Conservation (phyloP, 1,284 basidiomycete species). For the Chondrostereum purpureum region DNA sequence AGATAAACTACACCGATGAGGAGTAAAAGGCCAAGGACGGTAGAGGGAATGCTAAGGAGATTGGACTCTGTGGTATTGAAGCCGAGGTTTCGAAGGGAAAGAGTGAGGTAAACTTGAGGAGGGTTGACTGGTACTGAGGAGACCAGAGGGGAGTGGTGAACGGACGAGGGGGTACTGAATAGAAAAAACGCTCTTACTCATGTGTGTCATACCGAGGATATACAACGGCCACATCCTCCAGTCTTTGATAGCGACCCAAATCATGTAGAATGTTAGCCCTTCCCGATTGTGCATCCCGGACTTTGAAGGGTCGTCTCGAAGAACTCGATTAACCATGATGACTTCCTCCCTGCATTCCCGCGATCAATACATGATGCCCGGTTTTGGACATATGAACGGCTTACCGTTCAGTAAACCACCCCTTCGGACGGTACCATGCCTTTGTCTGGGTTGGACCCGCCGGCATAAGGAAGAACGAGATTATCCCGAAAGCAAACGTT, state of each 20-base stretch:
- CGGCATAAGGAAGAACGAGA: conserved; percentile 66
- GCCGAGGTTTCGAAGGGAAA: conserved; percentile 47
- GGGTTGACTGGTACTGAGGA: conserved; percentile 39
- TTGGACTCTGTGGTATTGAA: conserved; percentile 48
- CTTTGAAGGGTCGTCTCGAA: conserved; percentile 69
- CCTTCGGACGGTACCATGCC: conserved; percentile 58
- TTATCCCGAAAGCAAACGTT: conserved; percentile 51
- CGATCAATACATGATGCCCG: not conserved
- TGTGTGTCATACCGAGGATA: conserved; percentile 28
- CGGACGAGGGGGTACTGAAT: too few relatives aligned
- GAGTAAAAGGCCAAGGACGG: conserved; percentile 32
- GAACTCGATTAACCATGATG: conserved; percentile 52
- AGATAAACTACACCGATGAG: conserved; percentile 44
- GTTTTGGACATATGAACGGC: conserved; percentile 7
- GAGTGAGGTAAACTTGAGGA: conserved; percentile 43
- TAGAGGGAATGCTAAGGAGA: conserved; percentile 43
- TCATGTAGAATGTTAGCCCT: conserved; percentile 46
- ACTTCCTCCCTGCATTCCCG: conserved; percentile 35
- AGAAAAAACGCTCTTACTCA: not conserved
- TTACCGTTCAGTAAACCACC: conserved; percentile 56
- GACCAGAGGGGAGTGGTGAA: not conserved
- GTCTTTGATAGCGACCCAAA: conserved; percentile 54
- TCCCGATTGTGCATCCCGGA: conserved; percentile 73
- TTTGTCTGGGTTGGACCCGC: conserved; percentile 64
- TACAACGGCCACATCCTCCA: conserved; percentile 71